Conservation (phyloP, 2,329 filamentous ascomycete genomes). For the Pyrenophora seminiperda region DNA sequence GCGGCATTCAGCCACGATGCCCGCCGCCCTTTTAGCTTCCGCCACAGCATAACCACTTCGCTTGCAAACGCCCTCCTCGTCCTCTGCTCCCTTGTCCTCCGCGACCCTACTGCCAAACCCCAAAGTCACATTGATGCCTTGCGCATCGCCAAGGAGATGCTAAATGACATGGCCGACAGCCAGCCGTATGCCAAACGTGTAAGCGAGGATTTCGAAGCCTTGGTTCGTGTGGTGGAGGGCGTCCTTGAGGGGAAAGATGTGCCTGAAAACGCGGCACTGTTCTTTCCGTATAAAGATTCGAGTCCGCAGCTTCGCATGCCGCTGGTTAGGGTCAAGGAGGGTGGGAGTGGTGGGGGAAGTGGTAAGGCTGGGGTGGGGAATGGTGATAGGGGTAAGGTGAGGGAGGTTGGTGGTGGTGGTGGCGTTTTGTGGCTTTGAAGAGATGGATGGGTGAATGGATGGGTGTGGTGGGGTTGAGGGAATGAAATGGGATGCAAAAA, state of each 20-base stretch:
- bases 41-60: conserved; percentile 24
- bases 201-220: conserved; percentile 24
- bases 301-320: conserved; percentile 12
- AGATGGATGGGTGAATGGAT: too few relatives aligned
- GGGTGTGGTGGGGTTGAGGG: too few relatives aligned
- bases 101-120: conserved; percentile 7
- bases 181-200: conserved; percentile 29
- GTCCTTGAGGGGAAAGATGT: conserved; percentile 5
- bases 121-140: conserved; percentile 21
- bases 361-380: not conserved
- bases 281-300: conserved; percentile 33
- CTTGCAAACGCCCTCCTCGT: conserved; percentile 28
- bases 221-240: conserved; percentile 18
- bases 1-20: conserved; percentile 9
- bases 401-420: not conserved
- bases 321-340: too few relatives aligned
- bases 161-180: conserved; percentile 22
- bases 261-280: conserved; percentile 20
- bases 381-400: not conserved
- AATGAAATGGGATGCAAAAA: too few relatives aligned
- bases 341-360: not conserved
- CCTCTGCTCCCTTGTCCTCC: conserved; percentile 26
- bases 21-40: conserved; percentile 15
- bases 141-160: conserved; percentile 13
- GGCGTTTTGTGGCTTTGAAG: conserved; percentile 8